Evolutionary conservation across 257 asterid genomes (phyloP).

Genomic region (Solanum paucissectum): DNA sequence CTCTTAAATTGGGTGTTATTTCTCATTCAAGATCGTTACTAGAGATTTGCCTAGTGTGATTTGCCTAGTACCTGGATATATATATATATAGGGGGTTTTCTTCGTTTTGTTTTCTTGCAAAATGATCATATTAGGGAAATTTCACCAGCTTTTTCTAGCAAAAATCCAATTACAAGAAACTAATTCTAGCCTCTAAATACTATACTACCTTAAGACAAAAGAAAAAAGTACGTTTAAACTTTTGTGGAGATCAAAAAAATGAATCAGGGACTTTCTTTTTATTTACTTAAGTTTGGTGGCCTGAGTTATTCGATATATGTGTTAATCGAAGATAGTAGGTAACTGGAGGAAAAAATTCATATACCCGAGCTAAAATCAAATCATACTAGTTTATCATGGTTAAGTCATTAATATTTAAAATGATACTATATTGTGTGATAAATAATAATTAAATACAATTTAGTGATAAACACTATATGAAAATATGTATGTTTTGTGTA

Average conservation of each 20-base stretch:
- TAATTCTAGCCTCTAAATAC: not conserved
- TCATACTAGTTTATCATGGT: too few relatives aligned
- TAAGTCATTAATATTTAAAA: too few relatives aligned
- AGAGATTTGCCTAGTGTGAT: too few relatives aligned
- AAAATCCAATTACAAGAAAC: not conserved
- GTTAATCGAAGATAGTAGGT: too few relatives aligned
- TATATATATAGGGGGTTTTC: not conserved
- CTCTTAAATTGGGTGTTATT: not conserved
- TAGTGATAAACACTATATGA: not conserved
- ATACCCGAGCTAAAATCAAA: too few relatives aligned
- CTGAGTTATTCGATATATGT: not conserved
- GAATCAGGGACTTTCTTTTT: accelerated
- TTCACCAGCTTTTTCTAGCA: not conserved
- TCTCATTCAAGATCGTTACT: not conserved
- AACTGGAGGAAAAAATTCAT: too few relatives aligned
- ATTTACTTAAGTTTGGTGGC: not conserved
- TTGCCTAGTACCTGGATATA: too few relatives aligned
- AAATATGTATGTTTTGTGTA: too few relatives aligned
- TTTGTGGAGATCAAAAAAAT: not conserved
- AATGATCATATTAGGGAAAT: not conserved
- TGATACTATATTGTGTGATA: too few relatives aligned
- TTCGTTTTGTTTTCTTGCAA: not conserved
- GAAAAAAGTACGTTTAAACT: not conserved
- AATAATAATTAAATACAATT: too few relatives aligned
- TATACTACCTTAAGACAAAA: not conserved